Percentiles rank a stretch among this genome's conserved stretches.
Conservation (phyloP, 169 alveolate species). For the Perkinsus olseni region DNA sequence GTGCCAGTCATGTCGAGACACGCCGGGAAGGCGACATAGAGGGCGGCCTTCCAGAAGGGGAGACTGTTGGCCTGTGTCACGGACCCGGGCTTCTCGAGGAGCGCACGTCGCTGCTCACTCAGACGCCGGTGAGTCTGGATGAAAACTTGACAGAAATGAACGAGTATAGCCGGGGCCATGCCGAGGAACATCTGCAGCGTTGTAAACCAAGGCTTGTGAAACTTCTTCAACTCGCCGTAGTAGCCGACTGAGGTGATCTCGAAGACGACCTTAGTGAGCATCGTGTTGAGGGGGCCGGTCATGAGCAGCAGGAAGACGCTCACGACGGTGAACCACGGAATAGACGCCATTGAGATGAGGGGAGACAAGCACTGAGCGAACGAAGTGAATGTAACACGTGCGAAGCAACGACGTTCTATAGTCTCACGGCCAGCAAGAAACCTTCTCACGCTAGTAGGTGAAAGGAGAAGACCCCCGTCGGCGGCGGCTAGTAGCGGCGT, state of each 20-base stretch:
- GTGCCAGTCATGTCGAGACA: neutral
- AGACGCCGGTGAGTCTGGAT: neutral
- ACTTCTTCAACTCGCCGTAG: neutral
- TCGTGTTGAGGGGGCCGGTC: slow-evolving; percentile 6
- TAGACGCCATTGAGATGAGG: neutral
- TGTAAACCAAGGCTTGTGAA: neutral
- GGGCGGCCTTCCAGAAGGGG: neutral
- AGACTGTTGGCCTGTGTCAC: neutral
- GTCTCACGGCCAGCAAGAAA: too few relatives aligned
- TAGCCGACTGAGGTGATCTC: neutral
- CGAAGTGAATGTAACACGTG: too few relatives aligned
- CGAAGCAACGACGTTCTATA: too few relatives aligned
- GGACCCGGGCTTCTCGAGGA: neutral
- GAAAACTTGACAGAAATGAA: neutral
- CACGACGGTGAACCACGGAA: neutral
- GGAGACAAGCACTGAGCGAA: too few relatives aligned
- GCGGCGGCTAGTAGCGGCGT: neutral
- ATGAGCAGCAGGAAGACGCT: neutral
- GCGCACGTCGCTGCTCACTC: neutral
- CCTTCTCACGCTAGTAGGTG: neutral
- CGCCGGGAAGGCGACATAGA: neutral
- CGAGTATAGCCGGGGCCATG: neutral
- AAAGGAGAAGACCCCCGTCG: neutral
- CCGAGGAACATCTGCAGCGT: neutral
- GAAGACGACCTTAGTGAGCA: neutral